Evolutionary conservation across 2,329 filamentous ascomycete genomes (phyloP).

Genomic region (Pestalotiopsis sp.): DNA sequence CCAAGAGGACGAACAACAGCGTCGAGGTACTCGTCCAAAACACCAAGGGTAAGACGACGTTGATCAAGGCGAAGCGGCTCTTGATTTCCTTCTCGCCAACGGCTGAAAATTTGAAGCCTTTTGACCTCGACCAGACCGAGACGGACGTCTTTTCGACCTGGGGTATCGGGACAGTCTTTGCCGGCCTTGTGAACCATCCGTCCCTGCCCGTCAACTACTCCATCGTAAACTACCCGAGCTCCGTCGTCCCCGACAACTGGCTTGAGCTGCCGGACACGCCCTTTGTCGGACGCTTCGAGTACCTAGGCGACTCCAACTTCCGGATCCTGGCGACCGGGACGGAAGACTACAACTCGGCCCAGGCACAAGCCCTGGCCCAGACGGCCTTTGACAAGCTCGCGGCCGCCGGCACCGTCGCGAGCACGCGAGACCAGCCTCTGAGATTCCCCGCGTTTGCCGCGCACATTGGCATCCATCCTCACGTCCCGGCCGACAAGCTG

Average conservation of each 20-base stretch:
- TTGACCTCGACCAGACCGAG: slow-evolving; percentile 36
- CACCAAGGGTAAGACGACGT: slow-evolving; percentile 22
- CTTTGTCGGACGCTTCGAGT: slow-evolving; percentile 32
- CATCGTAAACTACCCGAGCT: slow-evolving; percentile 32
- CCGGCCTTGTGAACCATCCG: slow-evolving; percentile 33
- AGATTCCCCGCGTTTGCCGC: slow-evolving; percentile 29
- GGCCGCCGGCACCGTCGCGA: neutral
- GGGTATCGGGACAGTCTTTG: slow-evolving; percentile 34
- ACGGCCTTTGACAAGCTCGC: slow-evolving; percentile 25
- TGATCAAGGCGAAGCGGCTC: slow-evolving; percentile 36
- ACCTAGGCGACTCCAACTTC: slow-evolving; percentile 27
- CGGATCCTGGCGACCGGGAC: slow-evolving; percentile 31
- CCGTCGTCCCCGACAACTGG: slow-evolving; percentile 28
- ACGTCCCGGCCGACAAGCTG: slow-evolving; percentile 32
- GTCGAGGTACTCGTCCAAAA: slow-evolving; percentile 33
- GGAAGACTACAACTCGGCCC: slow-evolving; percentile 16
- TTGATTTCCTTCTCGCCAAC: slow-evolving; percentile 40
- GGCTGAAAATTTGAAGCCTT: slow-evolving; percentile 29
- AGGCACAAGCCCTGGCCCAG: slow-evolving; percentile 29
- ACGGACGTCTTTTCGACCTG: slow-evolving; percentile 33
- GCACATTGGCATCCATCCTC: slow-evolving; percentile 35
- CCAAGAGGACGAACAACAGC: slow-evolving; percentile 31
- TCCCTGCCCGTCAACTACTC: slow-evolving; percentile 30
- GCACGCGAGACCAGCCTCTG: neutral
- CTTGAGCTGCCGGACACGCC: slow-evolving; percentile 27